These are phyloP conservation scores for Eutypella sp. DNA, from an alignment of 2,329 filamentous ascomycete genomes.

Conservation along the genomic window DNA sequence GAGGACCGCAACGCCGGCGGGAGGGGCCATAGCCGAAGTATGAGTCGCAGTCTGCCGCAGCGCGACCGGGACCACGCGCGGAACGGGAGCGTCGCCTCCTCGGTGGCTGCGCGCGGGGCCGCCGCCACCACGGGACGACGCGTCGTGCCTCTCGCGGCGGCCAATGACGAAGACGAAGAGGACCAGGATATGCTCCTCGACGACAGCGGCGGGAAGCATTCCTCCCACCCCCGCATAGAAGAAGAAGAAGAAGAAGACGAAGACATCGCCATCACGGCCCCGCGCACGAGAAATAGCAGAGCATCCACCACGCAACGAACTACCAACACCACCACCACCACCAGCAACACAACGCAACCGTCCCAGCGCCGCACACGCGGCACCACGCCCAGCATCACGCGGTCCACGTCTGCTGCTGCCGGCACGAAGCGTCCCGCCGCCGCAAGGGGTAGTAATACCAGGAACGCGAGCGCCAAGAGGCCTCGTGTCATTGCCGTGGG, in stretches of 20 bases:
- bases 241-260: too few relatives aligned
- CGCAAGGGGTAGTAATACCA: slow-evolving; percentile 22
- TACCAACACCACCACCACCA: slow-evolving; percentile 5
- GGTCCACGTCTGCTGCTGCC: slow-evolving; percentile 14
- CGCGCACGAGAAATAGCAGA: slow-evolving; percentile 28
- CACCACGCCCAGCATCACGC: slow-evolving; percentile 18
- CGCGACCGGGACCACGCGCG: background rate
- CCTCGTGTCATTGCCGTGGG: slow-evolving; percentile 20
- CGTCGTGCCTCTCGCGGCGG: slow-evolving; percentile 13
- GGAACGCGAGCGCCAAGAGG: slow-evolving; percentile 31
- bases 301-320: slow-evolving; percentile 20
- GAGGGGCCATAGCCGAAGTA: slow-evolving; percentile 21
- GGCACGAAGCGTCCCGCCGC: slow-evolving; percentile 27
- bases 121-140: too few relatives aligned
- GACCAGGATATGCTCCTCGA: too few relatives aligned
- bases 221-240: too few relatives aligned
- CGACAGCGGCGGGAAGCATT: too few relatives aligned
- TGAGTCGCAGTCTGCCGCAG: slow-evolving; percentile 16
- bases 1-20: slow-evolving; percentile 38
- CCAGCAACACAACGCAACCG: background rate
- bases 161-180: slow-evolving; percentile 1
- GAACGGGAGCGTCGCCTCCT: background rate
- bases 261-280: background rate
- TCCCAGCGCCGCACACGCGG: slow-evolving; percentile 15
- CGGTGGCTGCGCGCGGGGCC: too few relatives aligned